Evolutionary conservation across 1,139 yeast genomes (phyloP).

Genomic region (Hansenula lynferdii): DNA sequence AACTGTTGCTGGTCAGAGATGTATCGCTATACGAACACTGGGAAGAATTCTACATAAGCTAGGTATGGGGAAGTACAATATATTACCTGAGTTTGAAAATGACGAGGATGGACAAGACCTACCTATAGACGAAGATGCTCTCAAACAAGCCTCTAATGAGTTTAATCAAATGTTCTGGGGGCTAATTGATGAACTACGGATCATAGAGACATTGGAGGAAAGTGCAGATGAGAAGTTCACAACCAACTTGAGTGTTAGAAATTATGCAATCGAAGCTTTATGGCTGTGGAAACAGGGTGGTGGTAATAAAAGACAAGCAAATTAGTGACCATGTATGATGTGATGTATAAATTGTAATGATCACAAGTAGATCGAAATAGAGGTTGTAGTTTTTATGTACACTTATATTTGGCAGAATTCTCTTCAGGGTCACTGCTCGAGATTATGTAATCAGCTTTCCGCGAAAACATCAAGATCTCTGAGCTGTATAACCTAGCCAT

Average conservation of each 20-base stretch:
- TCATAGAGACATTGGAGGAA: constrained; percentile 67
- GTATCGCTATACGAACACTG: constrained; percentile 78
- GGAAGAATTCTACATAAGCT: constrained; percentile 85
- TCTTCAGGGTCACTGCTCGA: no score
- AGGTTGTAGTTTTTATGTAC: no score
- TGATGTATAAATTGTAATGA: constrained; percentile 4
- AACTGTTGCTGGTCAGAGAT: constrained; percentile 77
- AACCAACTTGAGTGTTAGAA: constrained; percentile 68
- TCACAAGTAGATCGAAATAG: no score
- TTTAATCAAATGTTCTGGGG: constrained; percentile 75
- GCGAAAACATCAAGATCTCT: no score
- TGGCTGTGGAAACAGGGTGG: constrained; percentile 92
- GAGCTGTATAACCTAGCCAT: no score
- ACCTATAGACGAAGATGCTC: constrained; percentile 30
- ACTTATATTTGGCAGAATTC: no score
- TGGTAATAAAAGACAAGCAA: constrained; percentile 35
- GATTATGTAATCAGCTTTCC: no score
- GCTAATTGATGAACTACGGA: constrained; percentile 56
- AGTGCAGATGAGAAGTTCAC: constrained; percentile 71
- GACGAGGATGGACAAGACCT: constrained; percentile 34
- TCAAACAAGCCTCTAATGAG: constrained; percentile 35
- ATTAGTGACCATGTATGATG: constrained; percentile 7
- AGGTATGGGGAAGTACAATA: constrained; percentile 52
- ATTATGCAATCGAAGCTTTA: constrained; percentile 86
- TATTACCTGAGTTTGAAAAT: constrained; percentile 39